Conservation (phyloP, 148 eudicot genomes). For the Rhododendron mucronatum region DNA sequence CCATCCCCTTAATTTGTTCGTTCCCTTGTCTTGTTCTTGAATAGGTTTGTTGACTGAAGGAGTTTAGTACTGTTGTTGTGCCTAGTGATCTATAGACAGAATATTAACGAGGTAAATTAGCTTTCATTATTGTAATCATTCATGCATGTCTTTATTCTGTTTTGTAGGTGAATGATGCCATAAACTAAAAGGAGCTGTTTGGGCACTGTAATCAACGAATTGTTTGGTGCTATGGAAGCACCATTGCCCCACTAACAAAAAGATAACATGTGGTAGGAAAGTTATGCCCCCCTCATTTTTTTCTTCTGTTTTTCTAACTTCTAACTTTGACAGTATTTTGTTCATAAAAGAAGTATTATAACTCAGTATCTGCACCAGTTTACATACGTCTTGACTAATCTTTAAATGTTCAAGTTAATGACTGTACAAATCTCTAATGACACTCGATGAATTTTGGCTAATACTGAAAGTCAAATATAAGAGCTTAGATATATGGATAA, state of each 20-base stretch:
- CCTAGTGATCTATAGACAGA: background rate
- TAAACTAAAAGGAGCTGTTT: background rate
- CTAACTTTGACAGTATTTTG: background rate
- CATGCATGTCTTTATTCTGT: background rate
- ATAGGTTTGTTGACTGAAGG: background rate
- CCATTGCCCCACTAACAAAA: conserved; percentile 13
- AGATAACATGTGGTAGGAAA: background rate
- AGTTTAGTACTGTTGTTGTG: background rate
- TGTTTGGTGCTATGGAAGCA: background rate
- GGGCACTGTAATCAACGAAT: background rate
- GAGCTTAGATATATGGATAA: background rate
- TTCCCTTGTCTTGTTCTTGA: background rate
- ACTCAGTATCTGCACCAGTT: background rate
- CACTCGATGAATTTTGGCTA: background rate
- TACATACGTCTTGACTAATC: background rate
- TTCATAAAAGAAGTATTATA: background rate
- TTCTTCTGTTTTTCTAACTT: background rate
- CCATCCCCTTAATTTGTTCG: background rate
- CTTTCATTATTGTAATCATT: background rate
- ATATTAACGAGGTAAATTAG: background rate
- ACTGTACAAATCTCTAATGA: background rate
- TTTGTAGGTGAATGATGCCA: background rate
- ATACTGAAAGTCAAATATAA: background rate
- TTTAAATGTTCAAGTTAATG: background rate
- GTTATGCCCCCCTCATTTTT: background rate